Base-by-base conservation (phyloP, 805 yeast species). In the Peterozyma toletana region DNA sequence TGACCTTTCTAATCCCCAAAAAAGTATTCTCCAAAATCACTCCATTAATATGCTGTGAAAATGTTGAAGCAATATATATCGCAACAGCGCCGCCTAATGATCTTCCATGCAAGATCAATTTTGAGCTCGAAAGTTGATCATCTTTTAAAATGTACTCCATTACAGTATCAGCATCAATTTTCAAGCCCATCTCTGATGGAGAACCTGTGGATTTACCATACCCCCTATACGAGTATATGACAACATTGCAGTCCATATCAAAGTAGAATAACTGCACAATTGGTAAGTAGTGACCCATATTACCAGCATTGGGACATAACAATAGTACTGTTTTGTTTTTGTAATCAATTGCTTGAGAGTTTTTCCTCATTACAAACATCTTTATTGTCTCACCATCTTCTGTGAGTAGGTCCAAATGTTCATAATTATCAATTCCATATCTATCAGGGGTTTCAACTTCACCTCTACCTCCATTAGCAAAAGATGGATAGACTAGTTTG, bases 11-110 rank as follows among this genome's bases (percentile, higher is more conserved):
- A 14, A 91, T 75, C 42, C 83, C 77, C 41, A 87, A 63, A 49
- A 91, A 91, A 1, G 98, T 88, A 60, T 91, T 91, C 55, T 91
- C 99, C 33, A 91, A 60, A 2, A 93, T 73, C 9, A 90, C 52
- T 1, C 83, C 96, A 43, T 71, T 70, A 11, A 87, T 66, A 30
- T 68, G 47, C 1, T 61, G 53, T 2, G 79, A 67, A 53, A 71
- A 75, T 17, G 70, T 71, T 2, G 87, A 70, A 0, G 93, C 89
- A 42, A 88, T 74, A 62, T 88, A 85, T 15, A 89, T 75, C 7
- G 95, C 88, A 33, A 86, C 96, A 0, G 98, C 99, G 3, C 98
- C 98, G 33, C 99, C 99, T 11, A 91, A 66, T 9, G 96, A 86
- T 40, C 97, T 71, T 2, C 98, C 98, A 57, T 89, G 89, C 9